Conservation (phyloP, 345 rosid species). For the Melaleuca alternifolia region DNA sequence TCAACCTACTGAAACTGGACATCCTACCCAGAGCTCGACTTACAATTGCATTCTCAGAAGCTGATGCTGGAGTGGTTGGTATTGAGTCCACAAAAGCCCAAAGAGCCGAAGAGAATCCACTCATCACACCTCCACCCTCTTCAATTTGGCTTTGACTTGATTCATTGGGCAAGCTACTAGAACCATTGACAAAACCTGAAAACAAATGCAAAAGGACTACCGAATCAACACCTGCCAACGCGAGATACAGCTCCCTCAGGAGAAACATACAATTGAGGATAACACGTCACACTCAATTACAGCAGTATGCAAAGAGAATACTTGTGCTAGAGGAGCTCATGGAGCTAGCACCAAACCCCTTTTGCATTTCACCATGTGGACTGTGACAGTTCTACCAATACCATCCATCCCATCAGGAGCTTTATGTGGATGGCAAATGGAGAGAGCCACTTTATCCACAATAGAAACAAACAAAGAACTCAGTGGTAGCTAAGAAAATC, state of each 20-base stretch:
- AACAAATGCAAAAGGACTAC: not conserved
- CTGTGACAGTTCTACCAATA: conserved; percentile 25
- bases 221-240: not conserved
- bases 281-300: not conserved
- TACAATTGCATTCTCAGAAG: conserved; percentile 59
- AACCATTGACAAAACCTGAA: conserved; percentile 29
- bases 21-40: conserved; percentile 54
- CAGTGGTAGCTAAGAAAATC: not conserved
- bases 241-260: not conserved
- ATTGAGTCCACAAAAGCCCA: conserved; percentile 81
- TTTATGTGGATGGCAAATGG: conserved; percentile 26
- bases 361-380: conserved; percentile 23
- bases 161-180: not conserved
- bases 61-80: conserved; percentile 79
- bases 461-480: conserved; percentile 12
- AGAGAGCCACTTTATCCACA: conserved; percentile 30
- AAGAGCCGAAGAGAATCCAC: conserved; percentile 52
- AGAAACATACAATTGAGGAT: not conserved
- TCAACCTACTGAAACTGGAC: conserved; percentile 57
- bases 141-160: conserved; percentile 19
- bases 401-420: conserved; percentile 40
- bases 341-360: conserved; percentile 32
- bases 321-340: conserved; percentile 35
- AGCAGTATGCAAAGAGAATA: conserved; percentile 10
- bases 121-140: conserved; percentile 19